A percentile compares a stretch with the other conserved stretches of the same genome.
phyloP scores from a whole-genome alignment of 352 stramenopile genomes.

The Phytophthora pistaciae region DNA sequence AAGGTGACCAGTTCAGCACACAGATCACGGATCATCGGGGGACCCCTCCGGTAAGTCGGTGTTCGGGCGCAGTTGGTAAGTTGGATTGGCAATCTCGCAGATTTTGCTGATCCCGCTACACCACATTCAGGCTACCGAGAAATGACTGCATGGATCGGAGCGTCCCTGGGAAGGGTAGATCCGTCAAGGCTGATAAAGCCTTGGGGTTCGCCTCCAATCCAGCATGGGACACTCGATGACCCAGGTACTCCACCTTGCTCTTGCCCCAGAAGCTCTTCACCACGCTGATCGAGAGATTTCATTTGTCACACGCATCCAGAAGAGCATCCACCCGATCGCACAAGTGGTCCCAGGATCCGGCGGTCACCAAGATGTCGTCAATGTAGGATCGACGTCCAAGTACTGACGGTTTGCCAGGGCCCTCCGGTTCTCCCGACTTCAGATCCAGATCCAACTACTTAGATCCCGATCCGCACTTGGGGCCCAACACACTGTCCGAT shows the following conservation, averaged over 20 bases:
- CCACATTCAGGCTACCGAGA: conserved; percentile 18
- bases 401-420: neutral
- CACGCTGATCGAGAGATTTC: conserved; percentile 29
- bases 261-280: conserved; percentile 32
- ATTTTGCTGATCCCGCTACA: too few relatives aligned
- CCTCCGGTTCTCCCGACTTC: neutral
- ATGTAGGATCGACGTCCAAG: neutral
- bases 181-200: neutral
- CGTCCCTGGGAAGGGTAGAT: conserved; percentile 15
- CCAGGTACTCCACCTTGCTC: conserved; percentile 24
- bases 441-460: neutral
- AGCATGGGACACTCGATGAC: conserved; percentile 6
- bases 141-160: conserved; percentile 25
- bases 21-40: too few relatives aligned
- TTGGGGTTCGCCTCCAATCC: conserved; percentile 21
- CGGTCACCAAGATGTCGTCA: neutral
- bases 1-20: too few relatives aligned
- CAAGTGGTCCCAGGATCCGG: neutral
- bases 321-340: neutral
- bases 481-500: too few relatives aligned
- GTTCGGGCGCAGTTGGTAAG: too few relatives aligned
- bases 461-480: too few relatives aligned
- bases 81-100: too few relatives aligned
- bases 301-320: neutral
- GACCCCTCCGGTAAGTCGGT: too few relatives aligned